Evolutionary conservation across 805 yeast genomes (phyloP).

Genomic region (Wickerhamiella bombiphila): DNA sequence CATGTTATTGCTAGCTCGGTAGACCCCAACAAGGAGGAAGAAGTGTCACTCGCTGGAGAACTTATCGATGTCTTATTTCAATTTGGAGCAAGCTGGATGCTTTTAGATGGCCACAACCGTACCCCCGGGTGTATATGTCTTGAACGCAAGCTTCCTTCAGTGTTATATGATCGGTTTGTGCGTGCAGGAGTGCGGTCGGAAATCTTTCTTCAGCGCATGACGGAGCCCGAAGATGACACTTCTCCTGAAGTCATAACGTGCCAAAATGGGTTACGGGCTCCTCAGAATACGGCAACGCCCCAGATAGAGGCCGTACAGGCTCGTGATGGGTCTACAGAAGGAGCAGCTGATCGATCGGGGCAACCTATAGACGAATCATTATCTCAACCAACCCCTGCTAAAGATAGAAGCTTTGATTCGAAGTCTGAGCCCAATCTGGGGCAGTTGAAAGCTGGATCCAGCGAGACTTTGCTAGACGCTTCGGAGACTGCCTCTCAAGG

Average conservation of each 20-base stretch:
- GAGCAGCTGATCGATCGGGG: no score
- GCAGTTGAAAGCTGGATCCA: no score
- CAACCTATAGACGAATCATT: no score
- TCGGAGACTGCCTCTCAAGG: slow-evolving; percentile 7
- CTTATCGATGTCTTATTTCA: slow-evolving; percentile 58
- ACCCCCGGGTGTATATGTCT: slow-evolving; percentile 77
- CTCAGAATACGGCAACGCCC: slow-evolving; percentile 8
- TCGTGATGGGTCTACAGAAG: slow-evolving; percentile 8
- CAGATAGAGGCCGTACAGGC: slow-evolving; percentile 12
- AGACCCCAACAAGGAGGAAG: slow-evolving; percentile 3
- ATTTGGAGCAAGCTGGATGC: slow-evolving; percentile 88
- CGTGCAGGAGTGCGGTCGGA: slow-evolving; percentile 89
- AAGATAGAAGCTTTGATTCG: no score
- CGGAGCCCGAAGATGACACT: slow-evolving; percentile 15
- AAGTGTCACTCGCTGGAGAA: slow-evolving; percentile 10
- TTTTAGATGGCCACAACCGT: slow-evolving; percentile 51
- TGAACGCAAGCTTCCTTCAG: slow-evolving; percentile 33
- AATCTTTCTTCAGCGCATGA: slow-evolving; percentile 54
- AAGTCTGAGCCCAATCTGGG: no score
- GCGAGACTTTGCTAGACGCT: no score
- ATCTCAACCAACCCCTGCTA: no score
- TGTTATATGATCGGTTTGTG: slow-evolving; percentile 36
- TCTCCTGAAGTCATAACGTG: background rate
- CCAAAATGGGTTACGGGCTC: background rate
- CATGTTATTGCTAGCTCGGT: slow-evolving; percentile 15